phyloP scores from a whole-genome alignment of 1,139 yeast genomes.

The Yamadazyma spencermartinsiae region DNA sequence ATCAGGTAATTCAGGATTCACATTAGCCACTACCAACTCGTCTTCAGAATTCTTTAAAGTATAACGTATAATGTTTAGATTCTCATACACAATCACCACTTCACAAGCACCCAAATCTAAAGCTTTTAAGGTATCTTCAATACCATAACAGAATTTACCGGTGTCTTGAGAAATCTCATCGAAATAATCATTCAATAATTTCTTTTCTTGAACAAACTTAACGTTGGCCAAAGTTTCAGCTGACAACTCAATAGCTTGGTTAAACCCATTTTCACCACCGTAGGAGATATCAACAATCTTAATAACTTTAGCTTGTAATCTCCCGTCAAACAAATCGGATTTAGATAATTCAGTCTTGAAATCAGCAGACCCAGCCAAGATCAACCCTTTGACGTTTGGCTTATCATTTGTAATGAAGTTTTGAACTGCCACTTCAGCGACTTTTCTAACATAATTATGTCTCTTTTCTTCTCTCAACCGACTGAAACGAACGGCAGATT shows the following conservation, averaged over 20 bases:
- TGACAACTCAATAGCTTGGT: slow-evolving; percentile 96
- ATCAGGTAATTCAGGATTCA: slow-evolving; percentile 69
- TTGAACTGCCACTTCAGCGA: slow-evolving; percentile 97
- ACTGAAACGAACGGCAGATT: slow-evolving; percentile 97
- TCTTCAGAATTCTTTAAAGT: slow-evolving; percentile 85
- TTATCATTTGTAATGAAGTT: slow-evolving; percentile 91
- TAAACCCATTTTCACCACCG: slow-evolving; percentile 99
- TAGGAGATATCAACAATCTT: slow-evolving; percentile 95
- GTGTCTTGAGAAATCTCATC: slow-evolving; percentile 97
- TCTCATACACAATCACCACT: slow-evolving; percentile 87
- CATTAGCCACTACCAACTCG: slow-evolving; percentile 70
- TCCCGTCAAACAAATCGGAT: slow-evolving; percentile 88
- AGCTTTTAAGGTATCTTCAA: slow-evolving; percentile 93
- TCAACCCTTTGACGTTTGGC: slow-evolving; percentile 90
- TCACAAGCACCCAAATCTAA: slow-evolving; percentile 96
- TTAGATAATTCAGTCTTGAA: slow-evolving; percentile 91
- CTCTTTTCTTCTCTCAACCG: slow-evolving; percentile 98
- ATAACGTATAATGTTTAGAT: slow-evolving; percentile 80
- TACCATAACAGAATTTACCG: slow-evolving; percentile 96
- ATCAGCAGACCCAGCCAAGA: slow-evolving; percentile 98
- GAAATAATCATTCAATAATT: slow-evolving; percentile 84
- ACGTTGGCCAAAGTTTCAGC: slow-evolving; percentile 97
- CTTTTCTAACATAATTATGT: slow-evolving; percentile 96
- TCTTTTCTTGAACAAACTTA: slow-evolving; percentile 97
- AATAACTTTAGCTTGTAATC: slow-evolving; percentile 83